Base-by-base conservation (phyloP, 2,329 filamentous ascomycete genomes). In the Esteya vermicola region DNA sequence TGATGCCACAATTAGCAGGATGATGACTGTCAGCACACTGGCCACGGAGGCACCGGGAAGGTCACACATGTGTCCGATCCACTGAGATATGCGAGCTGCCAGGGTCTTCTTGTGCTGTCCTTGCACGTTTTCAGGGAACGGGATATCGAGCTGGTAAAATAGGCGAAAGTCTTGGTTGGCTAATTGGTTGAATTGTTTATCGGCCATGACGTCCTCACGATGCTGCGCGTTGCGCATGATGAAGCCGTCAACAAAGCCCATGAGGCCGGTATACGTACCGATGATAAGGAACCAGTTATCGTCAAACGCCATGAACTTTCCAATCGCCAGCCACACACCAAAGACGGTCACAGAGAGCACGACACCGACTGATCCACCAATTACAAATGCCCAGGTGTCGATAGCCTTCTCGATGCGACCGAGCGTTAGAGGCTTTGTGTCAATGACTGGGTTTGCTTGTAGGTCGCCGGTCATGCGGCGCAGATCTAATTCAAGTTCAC, bases 301-400 rank as follows among this genome's bases (percentile, higher is more conserved):
- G n/a, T n/a, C n/a, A n/a, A n/a, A n/a, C 3, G 54, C 33, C 42
- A 67, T 54, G 4, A 53, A 33, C 4, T 57, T 57, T 1, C 63
- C 63, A 9, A 63, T 51, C 6, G 53, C 48, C 9, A 60, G 38
- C 63, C 63, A 67, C 3, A 51, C 50, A 13, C 52, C 45, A 19
- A 58, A 48, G 16, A 63, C 60, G 7, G 52, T 32, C 4, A 58
- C 30, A 5, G 64, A 57, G 33, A 66, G 50, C 1, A 49, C 45
- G 14, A 65, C 54, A 1, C 62, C 62, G 4, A 60, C 52, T 0
- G 61, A 51, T 1, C 61, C 62, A 0, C 62, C 63, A 22, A 67
- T 57, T 21, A 65, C 49, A 40, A 61, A 61, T 8, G 59, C 59
- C 38, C 61, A 62, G 43, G 60, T 58, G 40, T 59, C 60, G 39